A percentile compares a stretch with the other conserved stretches of the same genome.
Conservation (phyloP, 768 basidiomycete species). For the Amanita fuliginea region DNA sequence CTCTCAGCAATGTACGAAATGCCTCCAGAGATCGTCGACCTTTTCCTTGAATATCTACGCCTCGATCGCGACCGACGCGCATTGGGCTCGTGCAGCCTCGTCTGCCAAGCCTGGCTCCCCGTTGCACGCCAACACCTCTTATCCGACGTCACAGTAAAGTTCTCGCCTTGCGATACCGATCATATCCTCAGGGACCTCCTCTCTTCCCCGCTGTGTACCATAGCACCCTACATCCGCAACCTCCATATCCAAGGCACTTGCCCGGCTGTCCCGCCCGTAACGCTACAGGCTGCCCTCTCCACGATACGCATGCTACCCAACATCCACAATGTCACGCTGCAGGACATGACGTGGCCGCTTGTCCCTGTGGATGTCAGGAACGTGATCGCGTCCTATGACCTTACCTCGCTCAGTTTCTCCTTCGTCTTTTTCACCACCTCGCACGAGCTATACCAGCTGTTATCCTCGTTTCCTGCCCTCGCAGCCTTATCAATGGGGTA, state of each 20-base stretch:
- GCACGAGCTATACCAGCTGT: not conserved
- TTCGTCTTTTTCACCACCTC: not conserved
- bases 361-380: not conserved
- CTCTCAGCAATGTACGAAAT: not conserved
- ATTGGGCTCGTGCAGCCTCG: not conserved
- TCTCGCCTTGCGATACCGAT: not conserved
- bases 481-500: not conserved
- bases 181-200: not conserved
- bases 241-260: slow-evolving; percentile 4
- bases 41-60: not conserved
- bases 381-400: not conserved
- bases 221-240: not conserved
- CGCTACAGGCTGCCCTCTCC: not conserved
- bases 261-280: not conserved
- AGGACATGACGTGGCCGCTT: slow-evolving; percentile 4
- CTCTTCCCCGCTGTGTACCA: not conserved
- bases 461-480: not conserved
- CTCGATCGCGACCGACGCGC: not conserved
- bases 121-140: not conserved
- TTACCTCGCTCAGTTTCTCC: slow-evolving; percentile 2
- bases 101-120: slow-evolving; percentile 6
- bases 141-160: not conserved
- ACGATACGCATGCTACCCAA: not conserved
- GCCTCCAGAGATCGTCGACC: slow-evolving; percentile 3
- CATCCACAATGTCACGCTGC: not conserved